Conservation (phyloP, 805 yeast species). For the Wickerhamiella siamensis region DNA sequence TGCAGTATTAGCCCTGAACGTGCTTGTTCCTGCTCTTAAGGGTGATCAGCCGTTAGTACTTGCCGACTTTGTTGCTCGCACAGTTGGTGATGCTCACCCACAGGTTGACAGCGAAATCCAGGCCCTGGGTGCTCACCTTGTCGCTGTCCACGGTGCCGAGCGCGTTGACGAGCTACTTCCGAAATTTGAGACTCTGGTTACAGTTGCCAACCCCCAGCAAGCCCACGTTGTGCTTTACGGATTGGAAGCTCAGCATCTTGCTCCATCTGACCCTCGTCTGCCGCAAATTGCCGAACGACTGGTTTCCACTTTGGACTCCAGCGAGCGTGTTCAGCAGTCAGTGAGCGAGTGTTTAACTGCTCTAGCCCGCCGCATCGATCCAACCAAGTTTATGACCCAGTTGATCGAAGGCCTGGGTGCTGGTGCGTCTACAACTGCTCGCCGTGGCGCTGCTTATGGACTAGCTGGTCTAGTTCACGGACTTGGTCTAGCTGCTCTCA, state of each 20-base stretch:
- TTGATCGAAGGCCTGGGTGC: constrained; percentile 47
- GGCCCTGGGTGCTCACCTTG: constrained; percentile 71
- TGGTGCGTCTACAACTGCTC: constrained; percentile 31
- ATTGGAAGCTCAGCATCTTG: constrained; percentile 73
- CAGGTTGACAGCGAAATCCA: constrained; percentile 70
- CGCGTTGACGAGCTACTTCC: constrained; percentile 65
- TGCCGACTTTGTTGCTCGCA: constrained; percentile 32
- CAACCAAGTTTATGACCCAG: constrained; percentile 40
- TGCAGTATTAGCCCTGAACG: constrained; percentile 50
- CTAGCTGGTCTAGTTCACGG: constrained; percentile 89
- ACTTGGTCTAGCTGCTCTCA: constrained; percentile 62
- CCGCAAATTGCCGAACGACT: constrained; percentile 50
- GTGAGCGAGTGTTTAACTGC: constrained; percentile 79
- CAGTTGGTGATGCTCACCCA: constrained; percentile 60
- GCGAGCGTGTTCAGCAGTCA: constrained; percentile 73
- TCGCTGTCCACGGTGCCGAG: constrained; percentile 48
- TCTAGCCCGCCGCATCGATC: constrained; percentile 29
- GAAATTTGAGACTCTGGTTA: constrained; percentile 52
- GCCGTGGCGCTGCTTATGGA: constrained; percentile 95
- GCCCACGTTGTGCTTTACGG: constrained; percentile 66
- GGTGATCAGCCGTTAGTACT: constrained; percentile 11
- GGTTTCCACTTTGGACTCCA: constrained; percentile 60
- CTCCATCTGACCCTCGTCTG: constrained; percentile 50
- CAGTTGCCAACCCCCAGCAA: background rate
- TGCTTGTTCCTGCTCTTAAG: constrained; percentile 36